A percentile compares a stretch with the other conserved stretches of the same genome.
These are phyloP conservation scores for Iris pallida DNA, from an alignment of 116 monocot species.

Conservation along the genomic window DNA sequence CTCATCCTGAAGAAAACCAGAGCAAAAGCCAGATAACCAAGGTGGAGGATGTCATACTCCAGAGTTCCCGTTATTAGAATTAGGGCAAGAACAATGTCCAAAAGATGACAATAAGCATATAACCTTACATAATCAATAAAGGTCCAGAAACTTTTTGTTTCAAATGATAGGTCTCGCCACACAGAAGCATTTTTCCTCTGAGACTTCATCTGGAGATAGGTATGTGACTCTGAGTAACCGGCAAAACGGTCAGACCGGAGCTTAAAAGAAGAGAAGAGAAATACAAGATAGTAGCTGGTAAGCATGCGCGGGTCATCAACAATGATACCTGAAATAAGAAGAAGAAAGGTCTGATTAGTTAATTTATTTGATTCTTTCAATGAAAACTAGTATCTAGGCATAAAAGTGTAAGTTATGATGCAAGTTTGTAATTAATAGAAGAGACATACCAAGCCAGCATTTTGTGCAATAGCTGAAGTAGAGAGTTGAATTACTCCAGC, in stretches of 20 bases:
- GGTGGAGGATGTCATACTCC: constrained; percentile 94
- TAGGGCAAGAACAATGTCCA: constrained; percentile 89
- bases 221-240: constrained; percentile 60
- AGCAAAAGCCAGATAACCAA: constrained; percentile 96
- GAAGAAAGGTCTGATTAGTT: constrained; percentile 1
- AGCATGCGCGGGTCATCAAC: constrained; percentile 93
- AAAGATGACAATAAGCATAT: constrained; percentile 82
- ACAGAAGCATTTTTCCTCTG: constrained; percentile 68
- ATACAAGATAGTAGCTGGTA: constrained; percentile 84
- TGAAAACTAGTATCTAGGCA: background rate
- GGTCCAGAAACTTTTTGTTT: constrained; percentile 97
- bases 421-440: background rate
- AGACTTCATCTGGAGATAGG: constrained; percentile 68
- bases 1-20: constrained; percentile 91
- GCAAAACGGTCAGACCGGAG: constrained; percentile 73
- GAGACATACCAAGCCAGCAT: constrained; percentile 86
- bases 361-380: background rate
- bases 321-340: constrained; percentile 53
- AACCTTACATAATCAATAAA: constrained; percentile 83
- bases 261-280: constrained; percentile 85
- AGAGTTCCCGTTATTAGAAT: constrained; percentile 90
- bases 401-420: background rate
- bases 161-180: constrained; percentile 96
- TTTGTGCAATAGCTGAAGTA: constrained; percentile 74
- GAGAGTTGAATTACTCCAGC: constrained; percentile 71